A percentile compares a stretch with the other conserved stretches of the same genome.
These are phyloP conservation scores for Cryptococcus sp. DNA, from an alignment of 1,284 basidiomycete genomes.

Conservation along the genomic window DNA sequence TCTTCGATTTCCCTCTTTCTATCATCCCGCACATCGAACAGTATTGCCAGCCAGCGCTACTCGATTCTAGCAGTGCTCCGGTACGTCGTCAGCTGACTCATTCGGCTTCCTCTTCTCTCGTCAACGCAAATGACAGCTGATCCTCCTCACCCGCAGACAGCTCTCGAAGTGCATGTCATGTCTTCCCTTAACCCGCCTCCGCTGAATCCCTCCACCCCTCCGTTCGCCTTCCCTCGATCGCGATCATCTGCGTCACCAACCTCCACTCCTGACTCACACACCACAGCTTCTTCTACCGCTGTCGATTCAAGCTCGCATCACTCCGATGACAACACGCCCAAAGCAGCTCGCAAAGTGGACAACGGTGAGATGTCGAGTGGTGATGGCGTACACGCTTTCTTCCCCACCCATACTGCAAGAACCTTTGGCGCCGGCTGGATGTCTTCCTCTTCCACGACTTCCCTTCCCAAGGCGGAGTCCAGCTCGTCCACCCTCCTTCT, in stretches of 20 bases:
- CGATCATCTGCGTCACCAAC: slow-evolving; percentile 8
- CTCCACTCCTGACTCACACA: slow-evolving; percentile 4
- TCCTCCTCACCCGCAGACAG: not conserved
- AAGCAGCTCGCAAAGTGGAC: not conserved
- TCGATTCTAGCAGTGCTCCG: too few species aligned
- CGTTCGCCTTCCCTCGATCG: slow-evolving; percentile 11
- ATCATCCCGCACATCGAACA: too few species aligned
- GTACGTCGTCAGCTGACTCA: not conserved
- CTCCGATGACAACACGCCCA: slow-evolving; percentile 4
- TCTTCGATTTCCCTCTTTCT: too few species aligned
- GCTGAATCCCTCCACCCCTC: slow-evolving; percentile 10
- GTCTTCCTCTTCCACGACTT: slow-evolving; percentile 7
- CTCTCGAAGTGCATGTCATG: not conserved
- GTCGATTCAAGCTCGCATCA: slow-evolving; percentile 4
- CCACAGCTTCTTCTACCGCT: slow-evolving; percentile 7
- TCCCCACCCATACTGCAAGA: slow-evolving; percentile 8
- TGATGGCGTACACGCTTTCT: not conserved
- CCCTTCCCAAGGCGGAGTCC: not conserved
- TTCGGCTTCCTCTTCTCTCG: not conserved
- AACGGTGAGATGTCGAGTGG: not conserved
- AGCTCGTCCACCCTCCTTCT: too few species aligned
- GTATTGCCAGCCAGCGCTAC: too few species aligned
- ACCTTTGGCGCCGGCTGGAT: slow-evolving; percentile 23
- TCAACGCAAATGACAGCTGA: not conserved
- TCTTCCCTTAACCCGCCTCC: not conserved